phyloP scores from a whole-genome alignment of 495 filamentous ascomycete genomes.

The Penicillium paxilli region DNA sequence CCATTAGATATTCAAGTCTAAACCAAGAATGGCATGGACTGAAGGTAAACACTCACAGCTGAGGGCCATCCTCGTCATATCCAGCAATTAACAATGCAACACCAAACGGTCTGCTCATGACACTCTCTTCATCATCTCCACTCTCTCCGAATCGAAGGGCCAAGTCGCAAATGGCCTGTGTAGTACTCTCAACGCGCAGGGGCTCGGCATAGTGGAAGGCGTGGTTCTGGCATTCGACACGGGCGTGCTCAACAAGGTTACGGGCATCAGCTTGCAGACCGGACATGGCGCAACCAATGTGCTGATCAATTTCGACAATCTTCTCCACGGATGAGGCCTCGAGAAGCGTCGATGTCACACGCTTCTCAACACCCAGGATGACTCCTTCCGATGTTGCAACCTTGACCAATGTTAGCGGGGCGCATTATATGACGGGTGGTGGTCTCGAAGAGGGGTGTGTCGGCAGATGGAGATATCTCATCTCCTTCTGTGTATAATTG shows the following conservation, averaged over 20 bases:
- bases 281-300: slow-evolving; percentile 98
- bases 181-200: slow-evolving; percentile 93
- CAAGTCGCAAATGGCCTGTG: slow-evolving; percentile 97
- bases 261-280: slow-evolving; percentile 96
- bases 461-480: neutral
- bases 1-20: neutral
- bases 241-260: slow-evolving; percentile 95
- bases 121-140: slow-evolving; percentile 96
- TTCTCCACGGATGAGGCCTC: slow-evolving; percentile 98
- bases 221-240: slow-evolving; percentile 95
- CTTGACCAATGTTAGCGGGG: slow-evolving; percentile 37
- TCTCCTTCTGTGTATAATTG: neutral
- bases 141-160: slow-evolving; percentile 96
- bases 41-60: slow-evolving; percentile 59
- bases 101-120: slow-evolving; percentile 96
- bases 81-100: slow-evolving; percentile 96
- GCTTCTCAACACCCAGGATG: slow-evolving; percentile 97
- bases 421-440: neutral
- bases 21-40: neutral
- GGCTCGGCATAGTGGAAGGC: slow-evolving; percentile 95
- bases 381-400: slow-evolving; percentile 92
- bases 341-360: slow-evolving; percentile 93
- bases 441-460: neutral
- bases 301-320: slow-evolving; percentile 97
- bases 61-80: slow-evolving; percentile 95